Evolutionary conservation across 306 rosid species (phyloP).

Genomic region (Corylus avellana): DNA sequence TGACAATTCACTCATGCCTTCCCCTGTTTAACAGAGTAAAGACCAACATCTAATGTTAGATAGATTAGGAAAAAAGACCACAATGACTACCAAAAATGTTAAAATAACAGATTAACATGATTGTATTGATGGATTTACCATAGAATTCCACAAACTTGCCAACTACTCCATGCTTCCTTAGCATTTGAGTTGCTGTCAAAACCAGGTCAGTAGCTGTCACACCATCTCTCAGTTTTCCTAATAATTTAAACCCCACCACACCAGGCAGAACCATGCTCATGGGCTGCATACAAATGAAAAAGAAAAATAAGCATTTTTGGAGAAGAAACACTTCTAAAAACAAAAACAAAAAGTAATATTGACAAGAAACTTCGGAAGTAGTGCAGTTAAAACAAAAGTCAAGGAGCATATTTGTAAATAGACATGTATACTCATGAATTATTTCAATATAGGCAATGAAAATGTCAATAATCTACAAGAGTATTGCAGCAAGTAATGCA

Average conservation of each 20-base stretch:
- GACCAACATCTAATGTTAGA: constrained; percentile 22
- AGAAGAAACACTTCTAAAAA: constrained; percentile 2
- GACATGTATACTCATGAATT: not conserved
- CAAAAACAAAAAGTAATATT: not conserved
- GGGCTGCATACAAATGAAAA: constrained; percentile 53
- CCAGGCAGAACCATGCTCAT: constrained; percentile 99
- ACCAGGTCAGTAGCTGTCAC: constrained; percentile 98
- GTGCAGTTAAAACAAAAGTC: not conserved
- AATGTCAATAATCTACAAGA: not conserved
- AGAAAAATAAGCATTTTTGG: constrained; percentile 4
- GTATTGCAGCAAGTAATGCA: not conserved
- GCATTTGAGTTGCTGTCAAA: constrained; percentile 91
- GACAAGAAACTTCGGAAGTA: constrained; percentile 11
- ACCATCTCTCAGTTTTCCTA: constrained; percentile 79
- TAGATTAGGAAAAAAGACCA: constrained; percentile 20
- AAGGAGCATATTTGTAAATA: constrained; percentile 5
- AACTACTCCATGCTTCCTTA: constrained; percentile 95
- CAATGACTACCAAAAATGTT: not conserved
- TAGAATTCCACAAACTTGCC: constrained; percentile 96
- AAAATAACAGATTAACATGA: constrained; percentile 5
- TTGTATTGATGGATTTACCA: constrained; percentile 47
- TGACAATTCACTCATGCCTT: constrained; percentile 87
- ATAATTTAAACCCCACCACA: constrained; percentile 88
- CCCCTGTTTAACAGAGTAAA: constrained; percentile 57
- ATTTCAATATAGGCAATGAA: not conserved